A percentile compares a stretch with the other conserved stretches of the same genome.
These are phyloP conservation scores for Talaromyces ruber DNA, from an alignment of 495 filamentous ascomycete species.

Conservation along the genomic window DNA sequence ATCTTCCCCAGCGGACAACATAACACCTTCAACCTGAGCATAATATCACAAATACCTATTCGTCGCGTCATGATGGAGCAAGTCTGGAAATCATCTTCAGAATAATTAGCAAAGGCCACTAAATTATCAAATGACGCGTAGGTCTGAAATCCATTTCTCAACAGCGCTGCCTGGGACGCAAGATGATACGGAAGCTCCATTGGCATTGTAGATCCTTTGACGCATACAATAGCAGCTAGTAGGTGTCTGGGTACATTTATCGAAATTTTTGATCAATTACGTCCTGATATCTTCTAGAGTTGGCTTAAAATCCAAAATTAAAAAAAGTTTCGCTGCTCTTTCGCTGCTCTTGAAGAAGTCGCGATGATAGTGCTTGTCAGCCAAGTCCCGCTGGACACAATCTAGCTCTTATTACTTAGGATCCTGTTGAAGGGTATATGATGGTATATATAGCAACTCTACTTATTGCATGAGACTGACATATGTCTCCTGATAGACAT, in stretches of 20 bases:
- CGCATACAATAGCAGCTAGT: too few relatives aligned
- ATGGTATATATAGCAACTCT: neutral
- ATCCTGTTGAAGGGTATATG: neutral
- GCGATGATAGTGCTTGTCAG: neutral
- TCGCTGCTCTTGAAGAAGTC: neutral
- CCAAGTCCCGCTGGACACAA: neutral
- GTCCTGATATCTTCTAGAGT: neutral
- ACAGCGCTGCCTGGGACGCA: neutral
- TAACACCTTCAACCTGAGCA: neutral
- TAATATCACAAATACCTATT: neutral
- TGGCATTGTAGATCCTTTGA: too few relatives aligned
- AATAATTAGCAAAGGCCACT: neutral
- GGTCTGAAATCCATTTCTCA: neutral
- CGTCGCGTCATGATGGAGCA: neutral
- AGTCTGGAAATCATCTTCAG: neutral
- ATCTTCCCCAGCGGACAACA: neutral
- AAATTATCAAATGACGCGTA: neutral
- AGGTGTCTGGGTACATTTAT: too few relatives aligned
- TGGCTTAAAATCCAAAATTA: too few relatives aligned
- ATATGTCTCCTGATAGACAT: neutral
- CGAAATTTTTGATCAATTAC: neutral
- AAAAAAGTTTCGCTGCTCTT: too few relatives aligned
- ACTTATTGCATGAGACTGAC: neutral
- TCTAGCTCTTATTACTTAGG: neutral
- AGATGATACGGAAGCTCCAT: neutral